Base-by-base conservation (phyloP, 225 moss, liverwort and hornwort species). In the Takakia lepidozioides region DNA sequence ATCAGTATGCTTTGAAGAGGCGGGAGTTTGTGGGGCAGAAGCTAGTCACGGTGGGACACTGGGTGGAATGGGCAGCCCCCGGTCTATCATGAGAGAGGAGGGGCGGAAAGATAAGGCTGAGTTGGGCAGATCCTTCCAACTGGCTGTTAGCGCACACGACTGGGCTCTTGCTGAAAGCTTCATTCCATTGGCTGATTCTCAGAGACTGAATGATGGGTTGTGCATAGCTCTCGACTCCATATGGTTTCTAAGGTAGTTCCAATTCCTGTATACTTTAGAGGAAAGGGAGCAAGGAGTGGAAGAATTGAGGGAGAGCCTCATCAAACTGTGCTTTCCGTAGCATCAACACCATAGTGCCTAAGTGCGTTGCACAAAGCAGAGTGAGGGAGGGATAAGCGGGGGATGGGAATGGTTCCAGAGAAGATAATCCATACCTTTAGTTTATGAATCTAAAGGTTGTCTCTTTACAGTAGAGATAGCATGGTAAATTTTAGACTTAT, bases 161-260 rank as follows among this genome's bases (percentile, higher is more conserved):
- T 95, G 93, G 93, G 54, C 60, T 57, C 49, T 89, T 25, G 93
- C 93, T 16, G 93, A 95, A 63, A 84, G 86, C 49, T 69, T 86
- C 32, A 78, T 95, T 51, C 76, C 86, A 27, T 49, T 82, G 46
- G 93, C 93, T 32, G 86, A 89, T 57, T 62, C 70, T 14, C 93
- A 82, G 57, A 74, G 93, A 48, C 79, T 95, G 16, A 95, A 95
- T 49, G 89, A 95, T 55, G 89, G 84, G 10, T 74, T 95, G 72
- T 89, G 93, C 55, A 89, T 95, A 52, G 89, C 89, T 29, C 47
- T 95, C 42, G 93, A 95, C 45, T 89, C 93, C 28, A 82, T 95
- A 10, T 95, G 93, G 93, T 95, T 95, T 55, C 61, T 95, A 68
- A 95, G 78, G 78, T 78, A 32, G n/a, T n/a, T n/a, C n/a, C n/a